Conservation (phyloP, 352 stramenopile species). For the Peronospora belbahrii region DNA sequence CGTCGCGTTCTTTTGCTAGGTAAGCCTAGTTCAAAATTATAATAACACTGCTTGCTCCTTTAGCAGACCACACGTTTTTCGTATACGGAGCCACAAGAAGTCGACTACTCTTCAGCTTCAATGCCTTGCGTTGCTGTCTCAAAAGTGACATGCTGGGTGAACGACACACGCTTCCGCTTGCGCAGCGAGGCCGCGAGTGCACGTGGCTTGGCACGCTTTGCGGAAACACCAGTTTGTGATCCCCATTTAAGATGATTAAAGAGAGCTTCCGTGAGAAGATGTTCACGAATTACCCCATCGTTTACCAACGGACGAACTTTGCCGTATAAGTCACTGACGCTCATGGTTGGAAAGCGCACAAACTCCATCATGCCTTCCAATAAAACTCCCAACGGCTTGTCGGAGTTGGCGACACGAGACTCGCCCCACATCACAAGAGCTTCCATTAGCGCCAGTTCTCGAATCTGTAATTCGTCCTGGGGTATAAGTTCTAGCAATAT, state of each 20-base stretch:
- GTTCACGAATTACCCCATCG: slow-evolving; percentile 56
- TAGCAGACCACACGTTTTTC: not conserved
- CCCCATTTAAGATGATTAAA: slow-evolving; percentile 86
- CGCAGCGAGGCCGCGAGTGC: slow-evolving; percentile 51
- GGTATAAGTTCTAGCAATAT: slow-evolving; percentile 75
- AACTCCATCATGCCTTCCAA: slow-evolving; percentile 74
- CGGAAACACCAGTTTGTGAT: slow-evolving; percentile 45
- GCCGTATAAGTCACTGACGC: slow-evolving; percentile 75
- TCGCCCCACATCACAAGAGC: slow-evolving; percentile 75
- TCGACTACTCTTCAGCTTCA: slow-evolving; percentile 3
- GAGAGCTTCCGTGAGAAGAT: slow-evolving; percentile 69
- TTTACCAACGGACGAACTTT: slow-evolving; percentile 75
- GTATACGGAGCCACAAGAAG: not conserved
- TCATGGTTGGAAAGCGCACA: slow-evolving; percentile 83
- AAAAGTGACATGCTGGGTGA: slow-evolving; percentile 86
- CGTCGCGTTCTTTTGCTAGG: slow-evolving; percentile 3
- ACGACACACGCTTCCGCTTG: slow-evolving; percentile 84
- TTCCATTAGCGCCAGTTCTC: slow-evolving; percentile 69
- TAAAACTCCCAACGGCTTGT: slow-evolving; percentile 43
- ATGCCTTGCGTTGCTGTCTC: slow-evolving; percentile 26
- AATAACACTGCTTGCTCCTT: slow-evolving; percentile 17
- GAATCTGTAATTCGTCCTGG: slow-evolving; percentile 80
- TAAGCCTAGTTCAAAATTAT: slow-evolving; percentile 13
- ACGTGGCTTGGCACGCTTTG: slow-evolving; percentile 55
- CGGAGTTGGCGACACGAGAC: slow-evolving; percentile 41